Evolutionary conservation across 768 basidiomycete species (phyloP), one percentile per base, ranked within the genome.

Genomic region (Mycena galericulata): DNA sequence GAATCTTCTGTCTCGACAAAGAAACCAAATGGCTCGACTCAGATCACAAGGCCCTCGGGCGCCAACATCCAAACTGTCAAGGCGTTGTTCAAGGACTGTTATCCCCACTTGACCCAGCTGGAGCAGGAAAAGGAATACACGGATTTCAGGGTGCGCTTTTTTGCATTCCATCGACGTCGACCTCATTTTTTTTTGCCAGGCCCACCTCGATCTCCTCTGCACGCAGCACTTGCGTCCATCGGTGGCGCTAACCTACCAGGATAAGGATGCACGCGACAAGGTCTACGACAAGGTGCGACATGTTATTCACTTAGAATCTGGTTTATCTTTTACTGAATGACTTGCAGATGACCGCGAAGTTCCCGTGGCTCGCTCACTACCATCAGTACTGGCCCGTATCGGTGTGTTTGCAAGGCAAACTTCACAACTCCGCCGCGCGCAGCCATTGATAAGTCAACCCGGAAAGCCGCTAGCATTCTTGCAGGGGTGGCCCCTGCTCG

Each of bases 371-470:
- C 27, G 30, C 22, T 34, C 30, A 29, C 15, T 63, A 26, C n/a
- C n/a, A 22, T 20, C 24, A 45, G 26, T 24, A n/a, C 32, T 63
- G 62, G 62, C 62, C 62, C 41, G 51, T 30, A 9, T 9, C 47
- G 22, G 50, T 63, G 12, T 54, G 50, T 54, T 46, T 63, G 38
- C 62, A 63, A 22, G 38, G 41, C 41, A 63, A 63, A 34, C 51
- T 63, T 11, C 62, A 63, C 51, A 63, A 63, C 29, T 63, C 62
- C 4, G 41, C 62, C 38, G 56, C 56, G 32, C 58, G 32, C 56
- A 14, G 2, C 56, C 29, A 26, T 58, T 2, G 40, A 43, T 9
- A 45, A 43, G 43, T 58, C 56, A 43, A 43, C 40, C 4, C 26
- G 29, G 56, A 58, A 58, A 46, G 43, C 27, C 27, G n/a, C 32